Base-by-base conservation (phyloP, 805 yeast species). In the Debaryomyces castellii region DNA sequence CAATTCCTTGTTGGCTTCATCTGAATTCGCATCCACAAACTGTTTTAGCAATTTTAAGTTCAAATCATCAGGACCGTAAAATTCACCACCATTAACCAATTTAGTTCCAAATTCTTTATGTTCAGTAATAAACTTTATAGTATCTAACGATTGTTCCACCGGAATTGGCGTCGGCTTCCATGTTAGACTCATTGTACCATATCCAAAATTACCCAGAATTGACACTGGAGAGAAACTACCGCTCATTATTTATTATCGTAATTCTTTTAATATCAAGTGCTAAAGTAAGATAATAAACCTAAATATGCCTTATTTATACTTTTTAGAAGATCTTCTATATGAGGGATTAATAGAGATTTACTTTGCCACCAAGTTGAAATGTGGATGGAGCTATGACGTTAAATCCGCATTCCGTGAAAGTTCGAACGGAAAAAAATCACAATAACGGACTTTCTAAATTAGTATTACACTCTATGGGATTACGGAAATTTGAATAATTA, bases 141-240 rank as follows among this genome's bases (percentile, higher is more conserved):
- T 66, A 9, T 67, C 78, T 48, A 81, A 70, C 2, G 87, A 82
- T 43, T 73, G 69, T 16, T 76, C 81, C 42, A 73, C 62, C 6
- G 85, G 76, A 27, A 77, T 63, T 27, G 88, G 89, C 0, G 55
- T 60, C 0, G 83, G 78, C 33, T 76, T 73, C 88, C 87, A 81
- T 1, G 96, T 87, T 61, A 87, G 73, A 45, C 85, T 79, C 96
- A 90, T 88, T 51, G 89, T 74, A 38, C 97, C 96, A 53, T 78
- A 81, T 37, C 96, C 96, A 45, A 69, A 67, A 27, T 54, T 54
- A 27, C 70, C 71, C 9, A 50, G 42, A 11, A 53, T 40, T 18
- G 41, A 36, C 39, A 54, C 52, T 16, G 53, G 51, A 12, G 41
- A n/a, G 24, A 32, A 37, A 33, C 41, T 38, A 32, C 24, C 33